A percentile compares a stretch with the other conserved stretches of the same genome.
phyloP scores from a whole-genome alignment of 306 rosid genomes.

The Sicyos edulis region DNA sequence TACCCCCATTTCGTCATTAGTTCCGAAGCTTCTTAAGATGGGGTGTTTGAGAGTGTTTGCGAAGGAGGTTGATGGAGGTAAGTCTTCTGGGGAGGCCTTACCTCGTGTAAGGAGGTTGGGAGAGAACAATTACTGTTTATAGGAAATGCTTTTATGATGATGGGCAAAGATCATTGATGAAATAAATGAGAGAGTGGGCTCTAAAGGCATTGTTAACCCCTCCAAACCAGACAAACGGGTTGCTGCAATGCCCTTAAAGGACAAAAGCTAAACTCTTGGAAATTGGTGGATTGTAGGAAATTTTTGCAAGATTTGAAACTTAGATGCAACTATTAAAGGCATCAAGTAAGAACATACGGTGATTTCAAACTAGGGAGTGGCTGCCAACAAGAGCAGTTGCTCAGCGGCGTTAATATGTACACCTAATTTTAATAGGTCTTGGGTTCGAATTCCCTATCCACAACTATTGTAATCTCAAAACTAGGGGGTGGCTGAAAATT shows the following conservation, averaged over 20 bases:
- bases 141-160: neutral
- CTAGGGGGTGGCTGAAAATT: neutral
- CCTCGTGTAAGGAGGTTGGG: neutral
- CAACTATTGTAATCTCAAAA: too few relatives aligned
- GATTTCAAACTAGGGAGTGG: neutral
- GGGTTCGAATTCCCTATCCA: too few relatives aligned
- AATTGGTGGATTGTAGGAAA: neutral
- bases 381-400: too few relatives aligned
- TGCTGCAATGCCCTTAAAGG: neutral
- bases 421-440: too few relatives aligned
- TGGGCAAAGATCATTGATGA: too few relatives aligned
- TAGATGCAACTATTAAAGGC: neutral
- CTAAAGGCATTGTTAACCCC: too few relatives aligned
- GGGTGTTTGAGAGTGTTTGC: neutral
- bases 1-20: neutral
- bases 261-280: conserved; percentile 1
- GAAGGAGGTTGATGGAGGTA: neutral
- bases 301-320: neutral
- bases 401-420: too few relatives aligned
- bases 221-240: too few relatives aligned
- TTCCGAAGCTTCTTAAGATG: neutral
- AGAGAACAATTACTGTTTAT: neutral
- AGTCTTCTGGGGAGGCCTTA: neutral
- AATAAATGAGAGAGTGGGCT: too few relatives aligned
- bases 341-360: neutral